Conservation (phyloP, 78 protist genomes). For the Dictyostelium brefeldianum region DNA sequence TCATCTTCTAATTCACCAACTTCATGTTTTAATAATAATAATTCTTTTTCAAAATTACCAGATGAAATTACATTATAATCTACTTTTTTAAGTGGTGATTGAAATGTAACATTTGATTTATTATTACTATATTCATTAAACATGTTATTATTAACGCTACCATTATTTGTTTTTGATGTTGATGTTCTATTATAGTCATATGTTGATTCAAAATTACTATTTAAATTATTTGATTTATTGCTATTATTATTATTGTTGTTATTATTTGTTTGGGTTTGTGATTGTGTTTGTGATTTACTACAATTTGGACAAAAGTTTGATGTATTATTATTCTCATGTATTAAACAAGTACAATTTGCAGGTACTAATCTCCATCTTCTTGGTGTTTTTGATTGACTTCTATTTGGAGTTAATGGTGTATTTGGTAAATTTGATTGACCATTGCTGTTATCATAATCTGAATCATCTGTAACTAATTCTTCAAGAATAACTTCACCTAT, state of each 20-base stretch:
- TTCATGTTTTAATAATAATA: slow-evolving; percentile 26
- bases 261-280: background rate
- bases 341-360: slow-evolving; percentile 68
- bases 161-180: slow-evolving; percentile 2
- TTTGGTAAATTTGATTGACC: slow-evolving; percentile 30
- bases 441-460: background rate
- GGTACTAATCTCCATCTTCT: slow-evolving; percentile 79
- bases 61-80: slow-evolving; percentile 32
- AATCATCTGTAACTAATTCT: slow-evolving; percentile 4
- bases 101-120: background rate
- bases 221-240: background rate
- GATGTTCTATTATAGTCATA: background rate
- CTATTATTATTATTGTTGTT: background rate
- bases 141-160: background rate
- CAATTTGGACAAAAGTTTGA: background rate
- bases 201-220: background rate
- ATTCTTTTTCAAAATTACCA: slow-evolving; percentile 42
- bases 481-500: background rate
- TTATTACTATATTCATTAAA: background rate
- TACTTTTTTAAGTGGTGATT: background rate
- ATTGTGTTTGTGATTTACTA: background rate
- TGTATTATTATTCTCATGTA: slow-evolving; percentile 4
- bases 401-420: slow-evolving; percentile 16
- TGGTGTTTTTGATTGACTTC: slow-evolving; percentile 21
- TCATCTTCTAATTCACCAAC: slow-evolving; percentile 45